phyloP scores from a whole-genome alignment of 768 basidiomycete species.

The Pholiota conissans region DNA sequence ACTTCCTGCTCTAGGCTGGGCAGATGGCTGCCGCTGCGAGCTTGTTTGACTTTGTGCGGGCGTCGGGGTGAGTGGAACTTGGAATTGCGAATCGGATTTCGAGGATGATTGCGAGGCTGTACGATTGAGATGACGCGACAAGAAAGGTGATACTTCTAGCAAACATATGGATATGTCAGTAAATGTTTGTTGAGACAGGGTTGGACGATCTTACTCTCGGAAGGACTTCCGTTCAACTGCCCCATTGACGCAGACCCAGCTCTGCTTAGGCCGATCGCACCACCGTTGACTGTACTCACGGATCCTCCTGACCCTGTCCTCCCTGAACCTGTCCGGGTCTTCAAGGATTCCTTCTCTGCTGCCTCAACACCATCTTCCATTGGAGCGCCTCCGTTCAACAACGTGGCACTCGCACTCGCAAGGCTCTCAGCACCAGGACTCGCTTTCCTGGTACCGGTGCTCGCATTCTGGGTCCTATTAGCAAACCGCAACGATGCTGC shows the following conservation, averaged over 20 bases:
- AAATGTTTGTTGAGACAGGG: not conserved
- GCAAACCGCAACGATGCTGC: slow-evolving; percentile 19
- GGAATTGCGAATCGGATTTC: slow-evolving; percentile 41
- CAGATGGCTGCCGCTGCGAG: slow-evolving; percentile 1
- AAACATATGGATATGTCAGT: slow-evolving; percentile 53
- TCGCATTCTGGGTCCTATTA: slow-evolving; percentile 6
- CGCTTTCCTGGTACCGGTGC: slow-evolving; percentile 5
- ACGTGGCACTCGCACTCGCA: slow-evolving; percentile 1
- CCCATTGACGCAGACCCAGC: slow-evolving; percentile 20
- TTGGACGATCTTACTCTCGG: slow-evolving; percentile 39
- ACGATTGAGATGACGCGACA: slow-evolving; percentile 64
- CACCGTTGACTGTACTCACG: slow-evolving; percentile 14
- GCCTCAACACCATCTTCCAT: slow-evolving; percentile 7
- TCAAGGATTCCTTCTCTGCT: slow-evolving; percentile 17
- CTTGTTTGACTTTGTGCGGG: not conserved
- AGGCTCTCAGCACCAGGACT: slow-evolving; percentile 19
- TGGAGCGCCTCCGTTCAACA: slow-evolving; percentile 4
- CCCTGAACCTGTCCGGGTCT: slow-evolving; percentile 11
- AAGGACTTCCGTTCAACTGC: slow-evolving; percentile 29
- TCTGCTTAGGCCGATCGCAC: slow-evolving; percentile 14
- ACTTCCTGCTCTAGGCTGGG: not conserved
- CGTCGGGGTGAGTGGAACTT: not conserved
- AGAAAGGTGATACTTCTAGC: slow-evolving; percentile 54
- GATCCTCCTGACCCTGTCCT: slow-evolving; percentile 18
- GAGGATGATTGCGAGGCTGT: slow-evolving; percentile 66